These are phyloP conservation scores for Gossypium raimondii DNA, from an alignment of 345 rosid genomes.

Conservation along the genomic window DNA sequence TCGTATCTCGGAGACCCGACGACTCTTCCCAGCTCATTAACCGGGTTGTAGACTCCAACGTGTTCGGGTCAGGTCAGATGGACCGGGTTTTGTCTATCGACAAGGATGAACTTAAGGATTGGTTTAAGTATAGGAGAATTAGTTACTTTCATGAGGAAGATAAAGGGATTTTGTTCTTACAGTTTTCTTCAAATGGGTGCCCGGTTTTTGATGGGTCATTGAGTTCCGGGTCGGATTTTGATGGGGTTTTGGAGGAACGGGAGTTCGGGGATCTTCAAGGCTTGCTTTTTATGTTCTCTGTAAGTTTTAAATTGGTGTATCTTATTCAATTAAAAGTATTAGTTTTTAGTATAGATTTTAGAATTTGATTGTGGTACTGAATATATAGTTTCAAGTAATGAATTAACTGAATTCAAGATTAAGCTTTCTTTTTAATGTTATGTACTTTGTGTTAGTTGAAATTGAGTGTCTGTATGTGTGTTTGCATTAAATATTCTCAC, in stretches of 20 bases:
- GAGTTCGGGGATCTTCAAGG: constrained; percentile 84
- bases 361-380: background rate
- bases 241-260: constrained; percentile 46
- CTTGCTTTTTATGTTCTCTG: constrained; percentile 82
- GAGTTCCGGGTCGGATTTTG: constrained; percentile 35
- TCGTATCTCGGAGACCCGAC: constrained; percentile 51
- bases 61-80: constrained; percentile 60
- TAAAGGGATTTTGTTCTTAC: constrained; percentile 61
- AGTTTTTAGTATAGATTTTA: background rate
- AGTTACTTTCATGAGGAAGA: constrained; percentile 63
- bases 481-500: background rate
- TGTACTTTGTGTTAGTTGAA: background rate
- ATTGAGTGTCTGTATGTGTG: background rate
- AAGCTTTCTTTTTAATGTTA: background rate
- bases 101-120: constrained; percentile 43
- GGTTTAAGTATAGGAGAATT: constrained; percentile 63
- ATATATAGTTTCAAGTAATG: background rate
- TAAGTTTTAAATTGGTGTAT: constrained; percentile 36
- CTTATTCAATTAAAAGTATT: background rate
- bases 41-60: constrained; percentile 53
- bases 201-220: constrained; percentile 33
- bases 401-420: background rate
- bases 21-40: constrained; percentile 61
- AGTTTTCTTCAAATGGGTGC: constrained; percentile 54
- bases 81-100: constrained; percentile 34